A percentile compares a stretch with the other conserved stretches of the same genome.
phyloP scores from a whole-genome alignment of 768 basidiomycete species.

The Suillus placidus region DNA sequence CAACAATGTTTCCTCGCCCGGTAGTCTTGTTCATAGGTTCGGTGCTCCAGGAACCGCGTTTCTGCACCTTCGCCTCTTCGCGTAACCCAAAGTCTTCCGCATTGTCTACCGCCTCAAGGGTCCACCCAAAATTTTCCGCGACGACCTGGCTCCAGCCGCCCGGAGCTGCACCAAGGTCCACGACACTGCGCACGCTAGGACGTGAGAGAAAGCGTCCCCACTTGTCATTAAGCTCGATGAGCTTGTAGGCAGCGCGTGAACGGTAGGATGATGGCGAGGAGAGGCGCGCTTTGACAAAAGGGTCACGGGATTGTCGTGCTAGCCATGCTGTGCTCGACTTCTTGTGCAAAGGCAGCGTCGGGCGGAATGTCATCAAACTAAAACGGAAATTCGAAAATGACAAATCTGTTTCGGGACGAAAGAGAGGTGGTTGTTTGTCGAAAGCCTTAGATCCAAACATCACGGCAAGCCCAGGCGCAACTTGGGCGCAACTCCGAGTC shows the following conservation, averaged over 20 bases:
- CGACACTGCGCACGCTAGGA: constrained; percentile 59
- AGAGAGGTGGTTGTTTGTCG: constrained; percentile 4
- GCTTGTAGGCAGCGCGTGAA: constrained; percentile 90
- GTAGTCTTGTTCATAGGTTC: constrained; percentile 13
- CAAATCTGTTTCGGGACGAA: background rate
- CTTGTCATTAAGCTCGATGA: constrained; percentile 72
- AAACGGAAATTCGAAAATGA: constrained; percentile 11
- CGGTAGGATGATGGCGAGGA: constrained; percentile 57
- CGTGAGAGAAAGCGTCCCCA: constrained; percentile 55
- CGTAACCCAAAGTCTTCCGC: constrained; percentile 1
- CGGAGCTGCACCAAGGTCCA: constrained; percentile 91
- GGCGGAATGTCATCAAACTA: constrained; percentile 38
- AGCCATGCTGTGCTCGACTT: constrained; percentile 61
- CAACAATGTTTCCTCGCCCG: constrained; percentile 54
- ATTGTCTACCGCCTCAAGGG: constrained; percentile 6
- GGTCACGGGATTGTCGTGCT: constrained; percentile 67
- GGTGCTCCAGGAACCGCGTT: constrained; percentile 28
- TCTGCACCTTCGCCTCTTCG: constrained; percentile 2
- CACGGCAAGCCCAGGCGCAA: background rate
- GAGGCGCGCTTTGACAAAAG: constrained; percentile 64
- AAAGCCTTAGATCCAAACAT: constrained; percentile 5
- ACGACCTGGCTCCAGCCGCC: constrained; percentile 95
- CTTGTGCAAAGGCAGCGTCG: constrained; percentile 30
- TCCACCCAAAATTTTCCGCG: constrained; percentile 61
- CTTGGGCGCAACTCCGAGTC: no score